phyloP scores from a whole-genome alignment of 2,329 filamentous ascomycete species.

The Hypomyces perniciosus region DNA sequence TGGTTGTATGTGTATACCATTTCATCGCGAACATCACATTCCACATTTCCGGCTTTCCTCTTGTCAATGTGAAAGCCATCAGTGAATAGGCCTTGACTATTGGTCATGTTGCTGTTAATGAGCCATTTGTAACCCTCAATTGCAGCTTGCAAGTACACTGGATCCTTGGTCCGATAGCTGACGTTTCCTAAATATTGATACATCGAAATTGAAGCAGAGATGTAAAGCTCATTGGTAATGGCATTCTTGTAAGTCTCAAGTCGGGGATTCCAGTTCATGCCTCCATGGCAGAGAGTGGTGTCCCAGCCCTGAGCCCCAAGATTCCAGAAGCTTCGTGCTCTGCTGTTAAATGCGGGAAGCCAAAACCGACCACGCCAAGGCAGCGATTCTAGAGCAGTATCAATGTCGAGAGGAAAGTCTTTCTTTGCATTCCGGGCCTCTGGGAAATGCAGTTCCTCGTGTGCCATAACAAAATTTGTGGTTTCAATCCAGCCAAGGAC shows the following conservation, averaged over 20 bases:
- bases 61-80: constrained; percentile 83
- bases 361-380: constrained; percentile 76
- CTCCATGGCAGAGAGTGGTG: constrained; percentile 70
- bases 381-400: constrained; percentile 32
- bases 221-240: constrained; percentile 88
- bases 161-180: constrained; percentile 38
- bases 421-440: constrained; percentile 12
- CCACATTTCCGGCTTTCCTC: constrained; percentile 55
- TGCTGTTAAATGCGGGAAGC: constrained; percentile 70
- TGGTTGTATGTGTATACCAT: constrained; percentile 98
- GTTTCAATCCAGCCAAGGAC: constrained; percentile 85
- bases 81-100: constrained; percentile 65
- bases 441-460: constrained; percentile 57
- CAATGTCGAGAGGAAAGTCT: constrained; percentile 16
- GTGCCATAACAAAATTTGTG: constrained; percentile 67
- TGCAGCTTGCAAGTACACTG: constrained; percentile 65
- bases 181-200: constrained; percentile 63
- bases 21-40: constrained; percentile 75
- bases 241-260: constrained; percentile 87
- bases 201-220: constrained; percentile 81
- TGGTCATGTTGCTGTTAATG: constrained; percentile 71
- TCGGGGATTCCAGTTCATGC: constrained; percentile 85
- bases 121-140: constrained; percentile 79
- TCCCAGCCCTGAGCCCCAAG: constrained; percentile 77
- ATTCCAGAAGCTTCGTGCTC: constrained; percentile 80